Evolutionary conservation across 148 eudicot genomes (phyloP).

Genomic region (Nyssa sinensis): DNA sequence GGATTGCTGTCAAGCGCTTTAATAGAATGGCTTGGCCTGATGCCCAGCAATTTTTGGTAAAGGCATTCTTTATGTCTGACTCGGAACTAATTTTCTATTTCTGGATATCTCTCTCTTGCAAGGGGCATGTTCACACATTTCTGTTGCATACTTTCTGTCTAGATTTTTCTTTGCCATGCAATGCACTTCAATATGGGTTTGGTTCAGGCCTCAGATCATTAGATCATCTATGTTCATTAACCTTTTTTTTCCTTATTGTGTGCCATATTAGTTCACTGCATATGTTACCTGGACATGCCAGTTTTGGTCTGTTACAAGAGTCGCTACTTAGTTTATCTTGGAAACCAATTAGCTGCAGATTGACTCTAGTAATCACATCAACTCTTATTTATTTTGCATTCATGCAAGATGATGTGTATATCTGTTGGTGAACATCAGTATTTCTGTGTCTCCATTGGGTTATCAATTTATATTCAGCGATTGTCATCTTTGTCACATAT

Average conservation of each 20-base stretch:
- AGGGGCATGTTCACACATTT: background rate
- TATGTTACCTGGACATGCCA: background rate
- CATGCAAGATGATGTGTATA: background rate
- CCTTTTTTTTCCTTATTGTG: no score
- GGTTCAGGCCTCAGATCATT: no score
- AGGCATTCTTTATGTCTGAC: background rate
- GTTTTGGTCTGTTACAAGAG: no score
- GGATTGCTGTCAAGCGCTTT: constrained; percentile 68
- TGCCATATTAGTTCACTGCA: background rate
- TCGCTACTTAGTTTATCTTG: no score
- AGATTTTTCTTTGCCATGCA: background rate
- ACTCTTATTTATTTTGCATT: background rate
- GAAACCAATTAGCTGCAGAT: no score
- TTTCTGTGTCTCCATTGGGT: background rate
- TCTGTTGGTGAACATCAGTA: background rate
- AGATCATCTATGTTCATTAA: no score
- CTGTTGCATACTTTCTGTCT: background rate
- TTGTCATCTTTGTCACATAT: background rate
- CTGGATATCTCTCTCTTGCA: no score
- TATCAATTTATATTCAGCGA: background rate
- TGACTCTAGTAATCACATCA: background rate
- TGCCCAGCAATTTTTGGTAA: constrained; percentile 59
- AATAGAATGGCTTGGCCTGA: constrained; percentile 69
- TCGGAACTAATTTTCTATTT: no score
- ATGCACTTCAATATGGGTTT: background rate